Base-by-base conservation (phyloP, 2,329 filamentous ascomycete genomes). In the Apiospora arundinis region DNA sequence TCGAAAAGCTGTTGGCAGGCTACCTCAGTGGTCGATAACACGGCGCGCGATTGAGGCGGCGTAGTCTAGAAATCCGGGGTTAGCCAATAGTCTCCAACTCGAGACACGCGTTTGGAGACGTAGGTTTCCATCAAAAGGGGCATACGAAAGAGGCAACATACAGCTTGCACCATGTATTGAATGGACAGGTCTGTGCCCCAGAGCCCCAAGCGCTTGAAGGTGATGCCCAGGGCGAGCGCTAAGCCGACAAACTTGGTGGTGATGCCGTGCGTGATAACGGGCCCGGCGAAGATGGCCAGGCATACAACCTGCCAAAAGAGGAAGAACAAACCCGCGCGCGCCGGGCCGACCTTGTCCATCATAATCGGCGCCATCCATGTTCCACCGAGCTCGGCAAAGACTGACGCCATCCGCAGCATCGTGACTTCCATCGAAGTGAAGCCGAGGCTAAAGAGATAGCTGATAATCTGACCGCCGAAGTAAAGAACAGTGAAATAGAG, bases 401-500 rank as follows among this genome's bases (percentile, higher is more conserved):
- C 56, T 9, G 56, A 63, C 32, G 56, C 56, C 56, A 63, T 63
- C 11, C 56, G 56, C 4, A 63, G 32, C 56, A 63, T 63, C 18
- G 56, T 63, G 56, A 63, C 56, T 32, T 63, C 56, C 56, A 63
- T 63, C 18, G 56, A 63, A 32, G 56, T 40, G 21, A 63, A 63
- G 56, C 56, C 56, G 18, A 63, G 56, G 56, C 56, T 63, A 63
- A 63, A 63, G 28, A 63, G 56, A 63, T 63, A 63, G 32, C 32
- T 63, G 21, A 63, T 63, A 63, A 63, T 63, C 32, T 63, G 56
- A 63, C 56, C 56, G 9, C 56, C 56, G 21, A 63, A 63, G 56
- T 63, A 63, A 40, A 63, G 56, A 23, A 63, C 56, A 40, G 56
- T 63, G 32, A 63, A 63, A 63, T 63, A 63, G 56, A 63, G 56